Evolutionary conservation across 2,329 filamentous ascomycete species (phyloP), one percentile per base, ranked within the genome.

Genomic region (Penicillium verrucosum): DNA sequence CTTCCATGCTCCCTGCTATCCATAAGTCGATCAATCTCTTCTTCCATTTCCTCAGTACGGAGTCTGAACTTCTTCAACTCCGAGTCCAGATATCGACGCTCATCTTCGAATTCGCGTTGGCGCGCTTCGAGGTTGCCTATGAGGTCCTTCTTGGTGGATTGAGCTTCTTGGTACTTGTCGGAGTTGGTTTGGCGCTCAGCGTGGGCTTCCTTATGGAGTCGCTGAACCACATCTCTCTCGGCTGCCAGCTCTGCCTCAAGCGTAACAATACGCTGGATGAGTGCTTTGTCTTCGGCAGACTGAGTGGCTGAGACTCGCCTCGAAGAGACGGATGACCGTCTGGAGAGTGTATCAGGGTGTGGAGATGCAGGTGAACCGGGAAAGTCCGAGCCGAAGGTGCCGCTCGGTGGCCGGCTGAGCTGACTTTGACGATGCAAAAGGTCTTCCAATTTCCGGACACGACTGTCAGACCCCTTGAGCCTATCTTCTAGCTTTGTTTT

Each of bases 71-170:
- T 82, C 64, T 86, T 88, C 56, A 94, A 86, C 70, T 97, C 92
- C 16, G 85, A 81, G 65, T 96, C 90, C 0, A 97, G 80, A 10
- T 87, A 89, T 67, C 89, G 90, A 38, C 94, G 85, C 73, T 97
- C 93, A 48, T 87, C 86, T 36, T 89, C 81, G 64, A 96, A 97
- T 68, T 97, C 94, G 27, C 85, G 86, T 73, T 97, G 91, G 62
- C 95, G 84, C 12, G 92, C 89, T 69, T 97, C 92, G 78, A 99
- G 90, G 68, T 99, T 99, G 62, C 90, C 88, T 75, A 99, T 86
- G 10, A 99, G 84, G 72, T 97, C 94, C 65, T 89, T 89, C 73
- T 99, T 99, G 1, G 89, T 97, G 3, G 90, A 92, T 65, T 94
- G 90, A 6, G 85, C 90, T 72, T 97, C 93, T 61, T 94, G 86